Base-by-base conservation (phyloP, 306 rosid species). In the Citrullus colocynthis region DNA sequence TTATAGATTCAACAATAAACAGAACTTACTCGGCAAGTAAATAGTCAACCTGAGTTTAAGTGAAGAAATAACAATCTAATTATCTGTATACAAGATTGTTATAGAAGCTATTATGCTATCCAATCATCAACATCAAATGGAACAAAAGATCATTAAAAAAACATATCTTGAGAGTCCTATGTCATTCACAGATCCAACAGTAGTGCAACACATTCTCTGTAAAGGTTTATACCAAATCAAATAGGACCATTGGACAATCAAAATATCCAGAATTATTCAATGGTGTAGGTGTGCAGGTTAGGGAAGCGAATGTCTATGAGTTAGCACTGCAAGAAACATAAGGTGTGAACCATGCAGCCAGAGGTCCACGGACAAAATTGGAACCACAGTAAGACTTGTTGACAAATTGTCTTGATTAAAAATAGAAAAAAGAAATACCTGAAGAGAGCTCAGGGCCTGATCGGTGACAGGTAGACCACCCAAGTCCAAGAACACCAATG, bases 391-490 rank as follows among this genome's bases (percentile, higher is more conserved):
- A 14, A 74, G 18, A 8, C 42, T 49, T 32, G 24, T 49, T n/a
- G 45, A 7, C 13, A 30, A 51, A 49, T 51, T 73, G 44, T 3
- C 41, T 49, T 6, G 3, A 73, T n/a, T 3, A 18, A 21, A 75
- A 56, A 32, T 11, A 4, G 18, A 20, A 57, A 56, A 36, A n/a
- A 8, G 39, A 59, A 64, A 45, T 75, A 90, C 98, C 95, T 84
- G 92, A n/a, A 95, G 85, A 2, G 90, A 87, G 78, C 66, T 80
- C 70, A 95, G 73, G 14, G 91, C 69, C 28, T 18, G 79, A 79
- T 95, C 97, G 78, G 93, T 92, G 9, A 92, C 89, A 10, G 90
- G 97, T 78, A 94, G 88, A 80, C 97, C 98, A 66, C 98, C 98
- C 83, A 92, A 87, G 81, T 92, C 95, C 63, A 94, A 92, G 78